Base-by-base conservation (phyloP, 495 filamentous ascomycete species). In the Saxophila tyrrhenica region DNA sequence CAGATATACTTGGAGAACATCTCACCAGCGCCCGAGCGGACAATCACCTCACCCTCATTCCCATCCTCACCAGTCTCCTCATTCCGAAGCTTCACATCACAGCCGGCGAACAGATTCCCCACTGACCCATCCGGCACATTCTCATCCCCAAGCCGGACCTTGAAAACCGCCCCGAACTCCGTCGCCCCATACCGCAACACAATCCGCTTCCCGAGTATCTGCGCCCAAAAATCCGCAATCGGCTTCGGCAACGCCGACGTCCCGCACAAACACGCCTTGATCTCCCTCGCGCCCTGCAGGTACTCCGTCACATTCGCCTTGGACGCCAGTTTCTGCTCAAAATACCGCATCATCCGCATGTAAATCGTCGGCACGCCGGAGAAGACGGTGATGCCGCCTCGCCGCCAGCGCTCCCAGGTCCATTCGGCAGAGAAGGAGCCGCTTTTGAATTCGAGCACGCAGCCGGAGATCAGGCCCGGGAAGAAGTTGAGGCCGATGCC, bases 351-450 rank as follows among this genome's bases (percentile, higher is more conserved):
- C 72, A 77, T 69, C 0, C 74, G 70, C 67, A 73, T 75, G 42
- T 74, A 77, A 8, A 77, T 75, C 2, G 74, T 77, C 9, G 74
- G 74, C 3, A 77, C 74, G 7, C 72, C 74, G 17, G 69, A 71
- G 55, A 77, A 77, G 48, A 77, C 68, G 0, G 72, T 74, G 7
- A 73, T 44, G 0, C 65, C 68, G 39, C 71, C 70, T 39, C 61
- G 29, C 16, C 70, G 63, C 72, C 72, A 77, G 16, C 73, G 62
- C 38, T 74, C 70, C 74, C 74, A 77, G n/a, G 73, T 73, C 72
- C 72, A 74, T 1, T 62, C 67, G 1, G 68, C 63, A 46, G 72
- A 68, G 52, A 75, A 77, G 25, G 69, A 62, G 3, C 72, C 72
- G 32, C 66, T 70, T 15, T 68, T 65, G 62, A 73, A 75, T 61